Conservation (phyloP, 2,329 filamentous ascomycete species). For the Talaromyces sp. region DNA sequence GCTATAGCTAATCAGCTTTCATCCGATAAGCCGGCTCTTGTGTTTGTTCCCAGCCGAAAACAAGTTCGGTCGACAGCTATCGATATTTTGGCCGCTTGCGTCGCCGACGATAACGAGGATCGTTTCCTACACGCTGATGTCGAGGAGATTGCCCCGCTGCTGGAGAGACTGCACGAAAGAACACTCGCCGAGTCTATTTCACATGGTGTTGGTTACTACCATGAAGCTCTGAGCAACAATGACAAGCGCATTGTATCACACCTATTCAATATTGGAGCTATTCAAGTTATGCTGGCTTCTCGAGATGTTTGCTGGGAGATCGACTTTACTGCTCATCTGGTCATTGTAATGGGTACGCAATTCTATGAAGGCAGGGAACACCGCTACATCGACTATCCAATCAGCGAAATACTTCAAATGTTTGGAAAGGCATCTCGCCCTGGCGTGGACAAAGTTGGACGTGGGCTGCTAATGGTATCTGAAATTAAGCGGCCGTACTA, state of each 20-base stretch:
- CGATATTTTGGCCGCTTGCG: constrained; percentile 80
- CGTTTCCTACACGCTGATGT: constrained; percentile 83
- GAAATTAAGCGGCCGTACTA: constrained; percentile 95
- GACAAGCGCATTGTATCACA: constrained; percentile 94
- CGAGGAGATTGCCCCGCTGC: constrained; percentile 73
- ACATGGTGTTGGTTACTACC: constrained; percentile 95
- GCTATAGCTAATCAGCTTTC: constrained; percentile 78
- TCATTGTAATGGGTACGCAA: constrained; percentile 96
- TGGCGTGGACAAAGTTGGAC: constrained; percentile 70
- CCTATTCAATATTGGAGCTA: constrained; percentile 81
- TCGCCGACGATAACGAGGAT: constrained; percentile 86
- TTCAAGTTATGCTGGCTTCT: constrained; percentile 76
- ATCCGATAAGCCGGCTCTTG: constrained; percentile 77
- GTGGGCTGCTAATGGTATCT: constrained; percentile 94
- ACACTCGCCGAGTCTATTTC: constrained; percentile 82
- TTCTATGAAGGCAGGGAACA: constrained; percentile 96
- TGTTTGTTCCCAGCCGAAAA: constrained; percentile 91
- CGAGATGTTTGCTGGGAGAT: constrained; percentile 97
- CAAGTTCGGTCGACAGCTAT: constrained; percentile 82
- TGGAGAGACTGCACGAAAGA: constrained; percentile 78
- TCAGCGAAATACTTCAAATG: constrained; percentile 95
- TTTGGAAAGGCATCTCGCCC: constrained; percentile 86
- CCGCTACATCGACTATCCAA: constrained; percentile 91
- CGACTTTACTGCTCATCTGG: constrained; percentile 78
- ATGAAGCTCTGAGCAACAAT: constrained; percentile 81